These are phyloP conservation scores for Isabelozyma pseudorhagii DNA, from an alignment of 805 yeast genomes.

Conservation along the genomic window DNA sequence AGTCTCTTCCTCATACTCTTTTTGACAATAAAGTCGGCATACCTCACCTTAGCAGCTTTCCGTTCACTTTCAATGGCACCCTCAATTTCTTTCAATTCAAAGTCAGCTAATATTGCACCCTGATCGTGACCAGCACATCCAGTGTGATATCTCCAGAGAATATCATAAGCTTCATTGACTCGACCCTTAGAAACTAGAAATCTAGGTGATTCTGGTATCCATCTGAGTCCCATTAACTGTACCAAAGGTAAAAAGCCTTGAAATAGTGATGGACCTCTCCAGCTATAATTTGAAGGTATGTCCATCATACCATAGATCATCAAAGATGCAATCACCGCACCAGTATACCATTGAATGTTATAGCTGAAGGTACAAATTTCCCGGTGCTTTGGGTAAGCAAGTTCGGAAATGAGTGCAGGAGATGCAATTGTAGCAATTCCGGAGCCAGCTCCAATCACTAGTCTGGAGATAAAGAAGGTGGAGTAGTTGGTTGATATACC, in stretches of 20 bases:
- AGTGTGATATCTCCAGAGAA: slow-evolving; percentile 40
- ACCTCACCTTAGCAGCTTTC: slow-evolving; percentile 25
- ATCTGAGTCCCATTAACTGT: slow-evolving; percentile 32
- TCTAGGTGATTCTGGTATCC: slow-evolving; percentile 51
- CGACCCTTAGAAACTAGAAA: slow-evolving; percentile 39
- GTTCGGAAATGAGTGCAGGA: slow-evolving; percentile 49
- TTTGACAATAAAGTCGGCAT: slow-evolving; percentile 36
- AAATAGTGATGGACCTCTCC: slow-evolving; percentile 55
- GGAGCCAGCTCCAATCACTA: slow-evolving; percentile 47
- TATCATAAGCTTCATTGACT: slow-evolving; percentile 38
- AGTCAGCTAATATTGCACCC: slow-evolving; percentile 25
- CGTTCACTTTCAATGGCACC: slow-evolving; percentile 40
- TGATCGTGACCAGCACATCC: slow-evolving; percentile 32
- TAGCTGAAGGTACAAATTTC: slow-evolving; percentile 27
- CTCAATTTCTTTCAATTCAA: slow-evolving; percentile 38
- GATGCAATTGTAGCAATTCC: slow-evolving; percentile 41
- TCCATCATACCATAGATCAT: slow-evolving; percentile 45
- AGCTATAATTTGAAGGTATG: slow-evolving; percentile 34
- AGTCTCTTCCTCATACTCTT: slow-evolving; percentile 42
- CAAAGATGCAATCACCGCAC: slow-evolving; percentile 54
- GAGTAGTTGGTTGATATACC: slow-evolving; percentile 32
- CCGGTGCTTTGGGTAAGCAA: slow-evolving; percentile 47
- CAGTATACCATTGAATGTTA: slow-evolving; percentile 52
- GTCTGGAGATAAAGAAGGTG: slow-evolving; percentile 43
- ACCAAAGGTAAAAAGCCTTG: slow-evolving; percentile 49